A percentile compares a stretch with the other conserved stretches of the same genome.
phyloP scores from a whole-genome alignment of 768 basidiomycete genomes.

The Tylopilus rubrobrunneus region DNA sequence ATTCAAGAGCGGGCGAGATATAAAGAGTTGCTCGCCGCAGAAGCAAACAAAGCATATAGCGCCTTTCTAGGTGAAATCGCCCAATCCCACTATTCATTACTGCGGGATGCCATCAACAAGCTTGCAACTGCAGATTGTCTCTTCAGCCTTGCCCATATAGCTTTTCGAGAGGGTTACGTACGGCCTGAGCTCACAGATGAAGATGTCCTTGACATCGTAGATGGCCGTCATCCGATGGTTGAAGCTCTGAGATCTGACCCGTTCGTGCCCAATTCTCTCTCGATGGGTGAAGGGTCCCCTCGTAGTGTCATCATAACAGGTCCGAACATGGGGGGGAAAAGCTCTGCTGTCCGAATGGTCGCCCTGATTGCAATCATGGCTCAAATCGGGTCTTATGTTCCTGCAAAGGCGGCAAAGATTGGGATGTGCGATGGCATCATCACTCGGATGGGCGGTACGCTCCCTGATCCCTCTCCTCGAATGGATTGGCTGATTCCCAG shows the following conservation, averaged over 20 bases:
- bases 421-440: constrained; percentile 82
- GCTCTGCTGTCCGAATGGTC: constrained; percentile 75
- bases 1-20: constrained; percentile 71
- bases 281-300: constrained; percentile 52
- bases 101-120: constrained; percentile 75
- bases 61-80: constrained; percentile 70
- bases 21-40: constrained; percentile 66
- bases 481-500: constrained; percentile 1
- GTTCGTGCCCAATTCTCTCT: constrained; percentile 80
- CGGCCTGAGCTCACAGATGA: constrained; percentile 72
- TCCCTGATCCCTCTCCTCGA: constrained; percentile 16
- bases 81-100: constrained; percentile 58
- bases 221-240: constrained; percentile 93
- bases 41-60: constrained; percentile 61
- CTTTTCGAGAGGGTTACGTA: constrained; percentile 70
- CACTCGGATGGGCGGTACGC: constrained; percentile 85
- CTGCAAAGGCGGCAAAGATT: constrained; percentile 68
- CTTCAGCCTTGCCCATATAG: constrained; percentile 76
- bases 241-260: constrained; percentile 74
- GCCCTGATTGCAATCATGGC: constrained; percentile 72
- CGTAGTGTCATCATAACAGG: constrained; percentile 75
- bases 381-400: constrained; percentile 93
- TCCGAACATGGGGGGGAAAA: constrained; percentile 88
- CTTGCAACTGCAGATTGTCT: constrained; percentile 86
- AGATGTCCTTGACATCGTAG: constrained; percentile 64